Conservation (phyloP, 345 rosid species). For the Euphorbia tirucalli region DNA sequence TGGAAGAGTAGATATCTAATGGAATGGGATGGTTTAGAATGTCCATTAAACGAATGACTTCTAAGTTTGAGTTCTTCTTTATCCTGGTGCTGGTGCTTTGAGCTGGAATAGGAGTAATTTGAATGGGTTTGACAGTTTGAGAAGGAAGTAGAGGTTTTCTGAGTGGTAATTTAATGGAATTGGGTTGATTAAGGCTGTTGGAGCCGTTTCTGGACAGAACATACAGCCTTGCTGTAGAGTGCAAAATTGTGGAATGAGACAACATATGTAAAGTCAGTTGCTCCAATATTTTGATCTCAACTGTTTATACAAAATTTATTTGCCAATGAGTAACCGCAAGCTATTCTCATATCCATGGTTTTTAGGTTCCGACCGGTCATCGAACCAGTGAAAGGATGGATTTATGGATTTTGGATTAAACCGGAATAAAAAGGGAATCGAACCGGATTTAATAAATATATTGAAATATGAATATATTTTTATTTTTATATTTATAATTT, state of each 20-base stretch:
- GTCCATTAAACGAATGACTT: slow-evolving; percentile 52
- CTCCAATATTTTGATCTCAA: neutral
- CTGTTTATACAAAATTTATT: too few relatives aligned
- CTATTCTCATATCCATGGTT: too few relatives aligned
- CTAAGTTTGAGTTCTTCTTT: slow-evolving; percentile 29
- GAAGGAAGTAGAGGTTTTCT: neutral
- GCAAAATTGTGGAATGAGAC: neutral
- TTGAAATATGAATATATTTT: too few relatives aligned
- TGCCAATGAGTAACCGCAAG: too few relatives aligned
- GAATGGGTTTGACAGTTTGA: neutral
- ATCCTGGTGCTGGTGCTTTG: neutral
- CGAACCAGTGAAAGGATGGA: too few relatives aligned
- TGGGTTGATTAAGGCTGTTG: neutral
- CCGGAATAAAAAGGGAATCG: too few relatives aligned
- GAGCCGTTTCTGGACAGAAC: neutral
- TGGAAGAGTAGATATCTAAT: slow-evolving; percentile 49
- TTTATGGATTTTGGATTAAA: too few relatives aligned
- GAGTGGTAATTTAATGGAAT: neutral
- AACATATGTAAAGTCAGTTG: neutral
- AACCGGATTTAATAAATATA: too few relatives aligned
- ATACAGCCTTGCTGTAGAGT: neutral
- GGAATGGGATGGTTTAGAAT: slow-evolving; percentile 44
- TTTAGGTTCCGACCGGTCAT: too few relatives aligned
- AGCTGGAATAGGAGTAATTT: neutral
- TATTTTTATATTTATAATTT: too few relatives aligned